These are phyloP conservation scores for Fusarium illudens DNA, from an alignment of 2,329 filamentous ascomycete genomes.

Conservation along the genomic window DNA sequence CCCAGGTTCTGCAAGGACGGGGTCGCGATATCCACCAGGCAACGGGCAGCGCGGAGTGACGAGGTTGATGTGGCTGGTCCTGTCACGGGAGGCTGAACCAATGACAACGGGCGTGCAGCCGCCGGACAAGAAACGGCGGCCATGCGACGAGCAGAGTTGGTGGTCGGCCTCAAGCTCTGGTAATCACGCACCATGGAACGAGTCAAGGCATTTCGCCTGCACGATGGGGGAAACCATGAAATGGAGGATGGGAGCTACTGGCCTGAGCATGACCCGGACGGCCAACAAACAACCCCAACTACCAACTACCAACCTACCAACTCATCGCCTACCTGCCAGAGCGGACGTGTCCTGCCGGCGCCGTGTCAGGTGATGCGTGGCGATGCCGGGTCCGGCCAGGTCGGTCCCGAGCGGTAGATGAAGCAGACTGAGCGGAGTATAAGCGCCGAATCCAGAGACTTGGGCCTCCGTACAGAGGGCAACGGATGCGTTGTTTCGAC, in stretches of 20 bases:
- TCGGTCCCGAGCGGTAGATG: constrained; percentile 15
- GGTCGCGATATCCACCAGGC: constrained; percentile 15
- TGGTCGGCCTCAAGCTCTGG: constrained; percentile 24
- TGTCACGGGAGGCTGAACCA: constrained; percentile 16
- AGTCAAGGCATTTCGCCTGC: constrained; percentile 29
- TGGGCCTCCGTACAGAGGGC: constrained; percentile 3
- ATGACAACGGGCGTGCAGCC: constrained; percentile 26
- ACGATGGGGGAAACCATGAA: constrained; percentile 15
- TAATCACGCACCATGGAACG: constrained; percentile 37
- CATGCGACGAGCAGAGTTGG: constrained; percentile 4
- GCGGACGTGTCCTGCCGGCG: background rate
- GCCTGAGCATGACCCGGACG: background rate
- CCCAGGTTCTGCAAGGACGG: background rate
- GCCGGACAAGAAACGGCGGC: constrained; percentile 5
- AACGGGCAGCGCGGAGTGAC: constrained; percentile 18
- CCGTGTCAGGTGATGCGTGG: constrained; percentile 11
- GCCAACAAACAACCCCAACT: too few relatives aligned
- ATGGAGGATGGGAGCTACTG: background rate
- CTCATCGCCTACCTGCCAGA: background rate
- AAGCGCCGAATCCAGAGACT: constrained; percentile 12
- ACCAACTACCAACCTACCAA: background rate
- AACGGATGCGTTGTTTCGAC: constrained; percentile 22
- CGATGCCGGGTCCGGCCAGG: constrained; percentile 8
- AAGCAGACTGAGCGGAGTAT: constrained; percentile 8
- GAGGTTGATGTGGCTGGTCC: constrained; percentile 8